Base-by-base conservation (phyloP, 371 early-diverging fungal genomes). In the Mucor velutinosus region DNA sequence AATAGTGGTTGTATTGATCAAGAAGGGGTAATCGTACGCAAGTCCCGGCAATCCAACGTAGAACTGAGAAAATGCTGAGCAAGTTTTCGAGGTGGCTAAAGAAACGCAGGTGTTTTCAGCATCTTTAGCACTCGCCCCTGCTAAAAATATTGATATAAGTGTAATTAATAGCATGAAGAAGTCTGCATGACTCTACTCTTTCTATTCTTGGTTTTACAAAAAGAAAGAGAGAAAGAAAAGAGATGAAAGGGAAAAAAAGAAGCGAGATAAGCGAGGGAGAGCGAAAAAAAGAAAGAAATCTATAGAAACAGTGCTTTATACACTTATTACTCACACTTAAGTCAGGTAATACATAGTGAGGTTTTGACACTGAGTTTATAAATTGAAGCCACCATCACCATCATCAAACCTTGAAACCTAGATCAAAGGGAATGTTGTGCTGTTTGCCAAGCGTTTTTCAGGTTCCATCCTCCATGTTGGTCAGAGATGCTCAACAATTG, bases 1-100 rank as follows among this genome's bases (percentile, higher is more conserved):
- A 23, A 78, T 73, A 19, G 73, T 65, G 27, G 58, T 70, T 45
- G 67, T 68, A 62, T 81, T 76, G 30, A 69, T 7, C 25, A 79
- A 60, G 32, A 75, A 79, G 3, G 75, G 56, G 51, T 73, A 79
- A 0, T 66, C 53, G 25, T 64, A 53, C 4, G 45, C 49, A 7
- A 79, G 60, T 17, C 66, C 69, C 15, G 58, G 35, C 14, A 79
- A 21, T 27, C 70, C 73, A 21, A 78, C 60, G 61, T 81, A 78
- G 55, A 78, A 81, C 45, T 72, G 70, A 17, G 64, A 60, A 32
- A 74, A 81, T 5, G 73, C 76, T 58, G 69, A 62, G 60, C 81
- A 81, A 12, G 74, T 72, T 41, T 35, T 57, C 21, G 80, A 80
- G 33, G 51, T 51, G 21, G 57, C 41, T 17, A 80, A 63, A 15